phyloP scores from a whole-genome alignment of 164 flowering plant species.

The Warburgia ugandensis region DNA sequence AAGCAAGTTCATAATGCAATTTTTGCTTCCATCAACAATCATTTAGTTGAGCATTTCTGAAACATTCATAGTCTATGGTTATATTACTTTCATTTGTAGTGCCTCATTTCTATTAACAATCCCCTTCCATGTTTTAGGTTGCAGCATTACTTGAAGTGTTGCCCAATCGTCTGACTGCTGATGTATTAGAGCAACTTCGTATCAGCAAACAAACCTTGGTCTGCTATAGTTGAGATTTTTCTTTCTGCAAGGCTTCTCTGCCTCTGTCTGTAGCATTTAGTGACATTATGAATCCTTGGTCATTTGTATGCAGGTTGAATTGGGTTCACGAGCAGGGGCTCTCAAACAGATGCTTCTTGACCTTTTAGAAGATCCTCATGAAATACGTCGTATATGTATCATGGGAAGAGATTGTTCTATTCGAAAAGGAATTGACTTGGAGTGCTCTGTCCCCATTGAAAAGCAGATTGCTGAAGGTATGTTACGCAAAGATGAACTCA shows the following conservation, averaged over 20 bases:
- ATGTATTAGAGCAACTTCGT: constrained; percentile 88
- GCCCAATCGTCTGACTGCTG: constrained; percentile 82
- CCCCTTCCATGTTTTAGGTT: constrained; percentile 44
- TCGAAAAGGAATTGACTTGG: constrained; percentile 44
- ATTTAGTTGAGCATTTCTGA: too few relatives aligned
- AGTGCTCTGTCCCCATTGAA: constrained; percentile 69
- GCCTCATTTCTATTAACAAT: neutral
- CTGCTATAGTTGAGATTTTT: neutral
- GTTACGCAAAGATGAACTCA: neutral
- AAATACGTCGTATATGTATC: constrained; percentile 85
- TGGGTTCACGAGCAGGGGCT: constrained; percentile 89
- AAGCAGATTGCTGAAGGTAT: constrained; percentile 94
- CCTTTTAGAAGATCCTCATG: constrained; percentile 90
- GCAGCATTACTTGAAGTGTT: constrained; percentile 77
- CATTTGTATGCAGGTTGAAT: constrained; percentile 59
- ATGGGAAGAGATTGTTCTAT: constrained; percentile 89
- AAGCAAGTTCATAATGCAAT: too few relatives aligned
- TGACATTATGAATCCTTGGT: constrained; percentile 2
- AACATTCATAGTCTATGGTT: too few relatives aligned
- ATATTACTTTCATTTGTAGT: neutral
- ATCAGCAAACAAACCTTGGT: constrained; percentile 92
- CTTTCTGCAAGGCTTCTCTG: neutral
- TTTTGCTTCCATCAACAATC: too few relatives aligned
- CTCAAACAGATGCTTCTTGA: constrained; percentile 96
- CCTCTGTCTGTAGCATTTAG: constrained; percentile 5